Base-by-base conservation (phyloP, 1,284 basidiomycete species). In the Cystobasidium slooffiae region DNA sequence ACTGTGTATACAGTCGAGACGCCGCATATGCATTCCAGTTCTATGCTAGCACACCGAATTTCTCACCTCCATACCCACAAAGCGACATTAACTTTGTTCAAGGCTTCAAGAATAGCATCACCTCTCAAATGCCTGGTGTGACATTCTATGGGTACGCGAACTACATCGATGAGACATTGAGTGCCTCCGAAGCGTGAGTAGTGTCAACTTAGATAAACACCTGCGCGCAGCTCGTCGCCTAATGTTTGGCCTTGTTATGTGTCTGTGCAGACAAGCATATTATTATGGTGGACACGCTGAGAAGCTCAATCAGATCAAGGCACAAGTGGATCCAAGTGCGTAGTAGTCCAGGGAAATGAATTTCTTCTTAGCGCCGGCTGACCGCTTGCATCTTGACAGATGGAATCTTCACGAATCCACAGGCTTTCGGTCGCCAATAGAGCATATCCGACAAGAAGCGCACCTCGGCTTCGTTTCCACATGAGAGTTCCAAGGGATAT, bases 1-100 rank as follows among this genome's bases (percentile, higher is more conserved):
- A 31, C 31, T 31, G 31, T 31, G n/a, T 22, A 39, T 37, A 6
- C 49, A 66, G 64, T 24, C 64, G 64, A 20, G 44, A 66, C 43
- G 47, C 64, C 20, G 49, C 51, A 20, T 51, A 51, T 31, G 64
- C 68, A 14, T 80, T 79, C 69, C 82, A 83, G 62, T 76, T 83
- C 55, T 82, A 83, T 72, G 81, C 81, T 1, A 72, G 69, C 61
- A 51, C 69, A 7, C 44, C 44, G 1, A 72, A 63, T 31, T 72
- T 78, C 56, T 74, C 65, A 6, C 74, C 72, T 6, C 78, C 79
- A 4, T 80, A 76, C 61, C 76, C 77, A 6, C 59, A 76, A 10
- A 64, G 74, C 2, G 79, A 77, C 0, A 47, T 77, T 43, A 44
- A 62, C 5, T 80, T 78, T 47, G 74, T 79, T 0, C 61, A 78